These are phyloP conservation scores for Detonula confervacea DNA, from an alignment of 352 stramenopile genomes.

Conservation along the genomic window DNA sequence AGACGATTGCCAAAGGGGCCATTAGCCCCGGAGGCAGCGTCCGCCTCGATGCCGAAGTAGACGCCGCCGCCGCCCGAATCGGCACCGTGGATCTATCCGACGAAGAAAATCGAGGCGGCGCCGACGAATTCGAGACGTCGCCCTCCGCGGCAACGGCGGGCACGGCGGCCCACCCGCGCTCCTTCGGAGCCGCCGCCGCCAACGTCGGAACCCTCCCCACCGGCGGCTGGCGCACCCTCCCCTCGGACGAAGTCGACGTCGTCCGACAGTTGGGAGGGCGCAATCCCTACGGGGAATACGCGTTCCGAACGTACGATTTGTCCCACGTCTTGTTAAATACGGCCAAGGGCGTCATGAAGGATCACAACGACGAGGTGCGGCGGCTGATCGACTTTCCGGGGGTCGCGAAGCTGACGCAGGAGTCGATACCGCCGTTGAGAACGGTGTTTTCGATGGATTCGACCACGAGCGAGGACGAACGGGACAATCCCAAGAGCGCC, in stretches of 20 bases:
- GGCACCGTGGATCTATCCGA: no score
- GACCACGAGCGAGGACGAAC: constrained; percentile 8
- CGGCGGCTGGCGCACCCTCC: constrained; percentile 21
- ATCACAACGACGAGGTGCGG: no score
- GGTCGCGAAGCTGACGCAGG: no score
- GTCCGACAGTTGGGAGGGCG: constrained; percentile 21
- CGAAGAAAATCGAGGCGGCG: not conserved
- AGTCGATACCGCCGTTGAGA: not conserved
- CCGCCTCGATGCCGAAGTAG: not conserved
- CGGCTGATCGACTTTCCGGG: no score
- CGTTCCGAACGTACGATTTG: constrained; percentile 52
- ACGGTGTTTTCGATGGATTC: not conserved
- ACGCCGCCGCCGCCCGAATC: no score
- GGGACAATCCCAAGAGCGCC: not conserved
- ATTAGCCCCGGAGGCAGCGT: not conserved
- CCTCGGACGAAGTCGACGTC: not conserved
- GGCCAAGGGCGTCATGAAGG: no score
- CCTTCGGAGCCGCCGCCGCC: not conserved
- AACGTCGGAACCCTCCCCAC: not conserved
- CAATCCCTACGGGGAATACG: constrained; percentile 21
- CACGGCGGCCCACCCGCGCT: no score
- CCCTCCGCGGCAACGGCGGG: no score
- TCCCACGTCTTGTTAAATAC: constrained; percentile 22
- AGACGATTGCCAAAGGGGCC: not conserved
- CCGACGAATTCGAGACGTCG: no score